Evolutionary conservation across 768 basidiomycete genomes (phyloP).

Genomic region (Psilocybe cyanescens): DNA sequence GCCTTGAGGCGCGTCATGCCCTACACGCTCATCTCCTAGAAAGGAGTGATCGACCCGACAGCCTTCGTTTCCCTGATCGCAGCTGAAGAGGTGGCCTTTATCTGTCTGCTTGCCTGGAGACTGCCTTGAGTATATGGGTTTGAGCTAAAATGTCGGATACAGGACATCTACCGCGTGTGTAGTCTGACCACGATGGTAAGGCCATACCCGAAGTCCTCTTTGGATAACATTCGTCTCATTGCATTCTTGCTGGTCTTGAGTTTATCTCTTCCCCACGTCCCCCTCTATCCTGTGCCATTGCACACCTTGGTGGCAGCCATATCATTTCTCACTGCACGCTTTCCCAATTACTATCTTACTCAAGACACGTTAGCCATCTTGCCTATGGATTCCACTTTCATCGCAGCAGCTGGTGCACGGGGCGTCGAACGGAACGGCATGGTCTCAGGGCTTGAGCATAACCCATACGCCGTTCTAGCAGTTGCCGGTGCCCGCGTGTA

Average conservation of each 20-base stretch:
- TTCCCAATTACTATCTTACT: not conserved
- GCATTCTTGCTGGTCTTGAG: conserved; percentile 5
- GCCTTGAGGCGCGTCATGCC: conserved; percentile 22
- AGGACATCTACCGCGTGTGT: conserved; percentile 21
- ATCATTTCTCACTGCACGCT: not conserved
- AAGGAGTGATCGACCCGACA: conserved; percentile 20
- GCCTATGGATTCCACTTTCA: conserved; percentile 17
- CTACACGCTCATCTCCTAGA: conserved; percentile 9
- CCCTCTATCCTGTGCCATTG: not conserved
- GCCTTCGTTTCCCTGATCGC: conserved; percentile 1
- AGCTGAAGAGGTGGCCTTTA: conserved; percentile 9
- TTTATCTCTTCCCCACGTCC: conserved; percentile 8
- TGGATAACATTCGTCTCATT: conserved; percentile 14
- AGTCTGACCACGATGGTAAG: conserved; percentile 23
- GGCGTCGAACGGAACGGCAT: conserved; percentile 21
- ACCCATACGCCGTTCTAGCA: conserved; percentile 51
- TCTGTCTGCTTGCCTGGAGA: conserved; percentile 5
- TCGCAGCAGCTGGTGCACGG: conserved; percentile 19
- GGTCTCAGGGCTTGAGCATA: conserved; percentile 33
- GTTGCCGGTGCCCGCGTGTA: conserved; percentile 62
- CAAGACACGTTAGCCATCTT: conserved; percentile 8
- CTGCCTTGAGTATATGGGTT: conserved; percentile 1
- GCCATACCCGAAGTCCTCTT: conserved; percentile 15
- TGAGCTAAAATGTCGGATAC: not conserved
- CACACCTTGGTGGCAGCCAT: not conserved